Conservation (phyloP, 179 eudicot species). For the Nepenthes alata region DNA sequence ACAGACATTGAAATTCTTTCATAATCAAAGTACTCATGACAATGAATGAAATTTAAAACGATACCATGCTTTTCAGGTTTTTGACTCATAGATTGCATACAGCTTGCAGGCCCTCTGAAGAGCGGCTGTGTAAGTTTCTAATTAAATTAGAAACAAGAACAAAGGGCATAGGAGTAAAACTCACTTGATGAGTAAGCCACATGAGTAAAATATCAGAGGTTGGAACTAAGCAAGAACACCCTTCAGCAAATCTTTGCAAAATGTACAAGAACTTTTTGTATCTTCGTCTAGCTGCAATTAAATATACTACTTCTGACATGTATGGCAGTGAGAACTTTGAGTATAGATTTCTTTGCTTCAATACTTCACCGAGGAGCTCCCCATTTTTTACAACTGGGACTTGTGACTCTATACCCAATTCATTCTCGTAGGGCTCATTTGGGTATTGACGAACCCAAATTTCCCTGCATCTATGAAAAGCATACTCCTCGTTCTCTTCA, state of each 20-base stretch:
- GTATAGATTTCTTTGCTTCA: conserved; percentile 31
- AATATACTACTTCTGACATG: conserved; percentile 55
- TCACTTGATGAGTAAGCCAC: conserved; percentile 86
- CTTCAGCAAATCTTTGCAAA: conserved; percentile 30
- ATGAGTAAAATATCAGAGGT: conserved; percentile 68
- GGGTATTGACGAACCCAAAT: conserved; percentile 62
- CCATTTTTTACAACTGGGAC: conserved; percentile 12
- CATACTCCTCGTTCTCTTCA: conserved; percentile 75
- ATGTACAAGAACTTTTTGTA: conserved; percentile 54
- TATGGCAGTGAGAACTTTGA: conserved; percentile 44
- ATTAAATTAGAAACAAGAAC: too few relatives aligned
- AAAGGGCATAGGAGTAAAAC: conserved; percentile 1
- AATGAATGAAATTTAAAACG: too few relatives aligned
- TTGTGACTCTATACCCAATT: conserved; percentile 17
- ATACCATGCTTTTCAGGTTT: too few relatives aligned
- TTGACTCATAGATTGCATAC: too few relatives aligned
- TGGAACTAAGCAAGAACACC: conserved; percentile 44
- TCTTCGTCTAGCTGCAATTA: conserved; percentile 63
- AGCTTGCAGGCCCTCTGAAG: too few relatives aligned
- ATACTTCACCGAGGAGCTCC: conserved; percentile 35
- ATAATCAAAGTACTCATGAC: too few relatives aligned
- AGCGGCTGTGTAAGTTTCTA: too few relatives aligned
- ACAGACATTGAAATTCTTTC: background rate
- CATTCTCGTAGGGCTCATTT: conserved; percentile 71
- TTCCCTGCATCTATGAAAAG: conserved; percentile 57